Evolutionary conservation across 768 basidiomycete genomes (phyloP).

Genomic region (Auricularia auricula-judae): DNA sequence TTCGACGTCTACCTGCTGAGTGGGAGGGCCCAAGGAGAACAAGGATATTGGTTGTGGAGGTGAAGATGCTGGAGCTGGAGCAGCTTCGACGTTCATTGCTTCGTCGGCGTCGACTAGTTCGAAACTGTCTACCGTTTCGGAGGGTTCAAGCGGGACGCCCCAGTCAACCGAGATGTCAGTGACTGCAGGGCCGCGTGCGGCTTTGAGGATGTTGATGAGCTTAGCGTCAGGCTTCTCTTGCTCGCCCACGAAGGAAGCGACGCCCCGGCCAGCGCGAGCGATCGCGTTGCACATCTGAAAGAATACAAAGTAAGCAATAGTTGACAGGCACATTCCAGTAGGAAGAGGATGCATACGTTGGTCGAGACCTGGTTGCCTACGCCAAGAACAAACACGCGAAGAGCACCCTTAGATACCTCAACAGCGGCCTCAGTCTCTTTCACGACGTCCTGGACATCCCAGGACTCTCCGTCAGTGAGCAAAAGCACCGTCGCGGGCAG

Average conservation of each 20-base stretch:
- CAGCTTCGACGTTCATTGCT: not conserved
- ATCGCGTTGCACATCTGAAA: slow-evolving; percentile 35
- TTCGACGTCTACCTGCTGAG: not conserved
- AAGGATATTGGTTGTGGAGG: not conserved
- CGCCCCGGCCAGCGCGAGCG: slow-evolving; percentile 42
- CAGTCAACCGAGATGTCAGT: slow-evolving; percentile 40
- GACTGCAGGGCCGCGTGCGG: slow-evolving; percentile 37
- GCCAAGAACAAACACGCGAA: slow-evolving; percentile 48
- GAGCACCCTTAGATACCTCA: not conserved
- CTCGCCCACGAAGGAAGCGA: slow-evolving; percentile 33
- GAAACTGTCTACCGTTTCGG: slow-evolving; percentile 4
- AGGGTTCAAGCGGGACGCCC: slow-evolving; percentile 13
- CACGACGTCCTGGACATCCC: slow-evolving; percentile 7
- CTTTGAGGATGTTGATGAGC: slow-evolving; percentile 38
- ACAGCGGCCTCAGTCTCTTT: not conserved
- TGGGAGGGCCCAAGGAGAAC: not conserved
- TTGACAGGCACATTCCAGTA: not conserved
- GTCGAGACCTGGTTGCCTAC: slow-evolving; percentile 42
- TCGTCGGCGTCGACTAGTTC: slow-evolving; percentile 4
- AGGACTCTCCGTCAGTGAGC: slow-evolving; percentile 44
- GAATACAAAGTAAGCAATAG: not conserved
- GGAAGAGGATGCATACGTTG: not conserved
- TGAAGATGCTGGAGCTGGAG: not conserved
- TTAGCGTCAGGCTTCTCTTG: slow-evolving; percentile 39
- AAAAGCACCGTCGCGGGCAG: slow-evolving; percentile 37